phyloP scores from a whole-genome alignment of 1,139 yeast genomes.

The Yamadazyma atlantica region DNA sequence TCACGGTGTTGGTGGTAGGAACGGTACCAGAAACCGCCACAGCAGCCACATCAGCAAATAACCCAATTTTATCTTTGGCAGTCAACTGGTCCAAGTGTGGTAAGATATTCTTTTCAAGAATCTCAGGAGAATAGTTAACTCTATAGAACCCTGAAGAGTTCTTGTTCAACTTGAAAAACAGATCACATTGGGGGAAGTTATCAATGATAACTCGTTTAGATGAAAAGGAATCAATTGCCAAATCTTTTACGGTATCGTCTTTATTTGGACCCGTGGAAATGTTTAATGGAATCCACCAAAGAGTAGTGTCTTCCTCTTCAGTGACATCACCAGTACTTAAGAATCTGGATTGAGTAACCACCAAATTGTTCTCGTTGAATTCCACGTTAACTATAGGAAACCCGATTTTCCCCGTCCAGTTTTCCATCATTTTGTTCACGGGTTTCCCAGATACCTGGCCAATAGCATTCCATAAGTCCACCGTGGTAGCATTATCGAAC shows the following conservation, averaged over 20 bases:
- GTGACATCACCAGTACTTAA: slow-evolving; percentile 76
- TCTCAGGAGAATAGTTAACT: slow-evolving; percentile 56
- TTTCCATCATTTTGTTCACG: slow-evolving; percentile 67
- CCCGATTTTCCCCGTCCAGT: slow-evolving; percentile 84
- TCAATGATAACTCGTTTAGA: slow-evolving; percentile 22
- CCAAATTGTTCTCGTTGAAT: slow-evolving; percentile 39
- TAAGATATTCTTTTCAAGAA: slow-evolving; percentile 46
- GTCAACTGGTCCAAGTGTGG: slow-evolving; percentile 46
- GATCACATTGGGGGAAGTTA: slow-evolving; percentile 20
- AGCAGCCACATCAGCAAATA: slow-evolving; percentile 63
- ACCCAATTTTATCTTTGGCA: slow-evolving; percentile 62
- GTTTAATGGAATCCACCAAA: slow-evolving; percentile 76
- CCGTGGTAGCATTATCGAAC: slow-evolving; percentile 75
- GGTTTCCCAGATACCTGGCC: slow-evolving; percentile 74
- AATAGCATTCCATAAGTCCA: slow-evolving; percentile 78
- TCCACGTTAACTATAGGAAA: slow-evolving; percentile 74
- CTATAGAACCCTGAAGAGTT: slow-evolving; percentile 66
- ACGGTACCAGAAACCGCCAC: slow-evolving; percentile 62
- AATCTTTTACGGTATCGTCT: slow-evolving; percentile 6
- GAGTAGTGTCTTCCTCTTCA: slow-evolving; percentile 66
- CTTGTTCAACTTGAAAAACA: slow-evolving; percentile 60
- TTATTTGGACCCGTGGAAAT: slow-evolving; percentile 30
- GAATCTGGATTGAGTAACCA: slow-evolving; percentile 70
- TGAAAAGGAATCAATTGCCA: slow-evolving; percentile 21
- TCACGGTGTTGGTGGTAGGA: slow-evolving; percentile 40